A percentile compares a stretch with the other conserved stretches of the same genome.
phyloP scores from a whole-genome alignment of 140 eudicot genomes.

The Oenanthe javanica region DNA sequence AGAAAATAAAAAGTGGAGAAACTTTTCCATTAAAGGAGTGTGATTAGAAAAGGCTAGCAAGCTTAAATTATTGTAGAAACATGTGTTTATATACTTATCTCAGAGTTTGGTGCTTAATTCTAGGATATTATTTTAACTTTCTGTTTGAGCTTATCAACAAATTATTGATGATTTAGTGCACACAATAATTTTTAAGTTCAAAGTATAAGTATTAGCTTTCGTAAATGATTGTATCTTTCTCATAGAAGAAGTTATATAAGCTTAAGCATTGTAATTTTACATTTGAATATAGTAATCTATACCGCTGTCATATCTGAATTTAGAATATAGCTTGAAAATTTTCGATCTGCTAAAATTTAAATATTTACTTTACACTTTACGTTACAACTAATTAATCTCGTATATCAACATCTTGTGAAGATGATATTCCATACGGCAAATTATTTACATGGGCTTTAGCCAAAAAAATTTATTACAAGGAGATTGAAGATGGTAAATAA shows the following conservation, averaged over 20 bases:
- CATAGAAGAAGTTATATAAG: neutral
- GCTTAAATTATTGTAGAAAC: neutral
- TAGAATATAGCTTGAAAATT: neutral
- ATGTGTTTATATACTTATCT: conserved; percentile 3
- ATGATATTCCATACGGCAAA: too few species aligned
- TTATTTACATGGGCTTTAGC: too few species aligned
- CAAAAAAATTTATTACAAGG: too few species aligned
- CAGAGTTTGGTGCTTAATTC: neutral
- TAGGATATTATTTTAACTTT: neutral
- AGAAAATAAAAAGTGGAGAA: neutral
- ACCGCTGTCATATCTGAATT: neutral
- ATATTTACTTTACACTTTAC: neutral
- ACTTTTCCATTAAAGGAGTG: neutral
- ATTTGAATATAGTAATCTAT: neutral
- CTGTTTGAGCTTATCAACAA: neutral
- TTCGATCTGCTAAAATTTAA: too few species aligned
- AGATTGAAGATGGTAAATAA: too few species aligned
- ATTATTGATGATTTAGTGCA: neutral
- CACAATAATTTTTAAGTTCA: neutral
- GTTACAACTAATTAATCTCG: neutral
- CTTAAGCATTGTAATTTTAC: neutral
- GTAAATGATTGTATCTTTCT: neutral
- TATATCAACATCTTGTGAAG: neutral
- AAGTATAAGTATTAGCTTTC: neutral
- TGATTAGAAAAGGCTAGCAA: neutral